A percentile compares a stretch with the other conserved stretches of the same genome.
These are phyloP conservation scores for Mycena vulgaris DNA, from an alignment of 768 basidiomycete species.

Conservation along the genomic window DNA sequence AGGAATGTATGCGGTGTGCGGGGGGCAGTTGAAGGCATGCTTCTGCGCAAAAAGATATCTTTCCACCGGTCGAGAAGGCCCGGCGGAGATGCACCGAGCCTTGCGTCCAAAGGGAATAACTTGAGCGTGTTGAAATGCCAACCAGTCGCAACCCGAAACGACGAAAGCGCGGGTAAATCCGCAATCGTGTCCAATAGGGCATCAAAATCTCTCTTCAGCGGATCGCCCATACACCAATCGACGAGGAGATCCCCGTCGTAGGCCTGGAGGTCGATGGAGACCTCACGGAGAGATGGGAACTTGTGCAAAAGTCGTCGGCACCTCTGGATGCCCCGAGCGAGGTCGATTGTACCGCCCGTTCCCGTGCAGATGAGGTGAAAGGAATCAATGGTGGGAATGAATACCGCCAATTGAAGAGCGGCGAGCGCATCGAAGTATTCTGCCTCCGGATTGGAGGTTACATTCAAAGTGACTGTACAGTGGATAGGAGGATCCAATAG, in stretches of 20 bases:
- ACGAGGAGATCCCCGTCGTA: background rate
- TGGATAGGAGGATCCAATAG: background rate
- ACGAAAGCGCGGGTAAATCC: background rate
- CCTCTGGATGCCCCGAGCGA: background rate
- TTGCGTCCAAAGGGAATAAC: too few species aligned
- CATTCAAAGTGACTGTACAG: slow-evolving; percentile 7
- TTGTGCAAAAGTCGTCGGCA: slow-evolving; percentile 5
- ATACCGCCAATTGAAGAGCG: slow-evolving; percentile 7
- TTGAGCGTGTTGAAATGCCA: slow-evolving; percentile 21
- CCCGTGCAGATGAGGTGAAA: background rate
- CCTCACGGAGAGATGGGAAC: slow-evolving; percentile 1
- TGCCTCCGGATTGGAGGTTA: background rate
- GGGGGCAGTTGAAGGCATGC: too few species aligned
- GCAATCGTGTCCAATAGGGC: slow-evolving; percentile 5
- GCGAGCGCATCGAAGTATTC: background rate
- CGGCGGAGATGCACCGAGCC: background rate
- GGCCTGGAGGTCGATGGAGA: slow-evolving; percentile 1
- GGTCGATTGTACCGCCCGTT: background rate
- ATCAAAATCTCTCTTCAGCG: background rate
- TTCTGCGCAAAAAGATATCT: background rate
- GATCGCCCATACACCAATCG: background rate
- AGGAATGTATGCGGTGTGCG: slow-evolving; percentile 6
- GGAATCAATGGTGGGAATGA: background rate
- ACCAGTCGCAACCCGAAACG: slow-evolving; percentile 2
- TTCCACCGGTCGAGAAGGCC: background rate